phyloP scores from a whole-genome alignment of 495 filamentous ascomycete genomes.

The Aspergillus conjunctus region DNA sequence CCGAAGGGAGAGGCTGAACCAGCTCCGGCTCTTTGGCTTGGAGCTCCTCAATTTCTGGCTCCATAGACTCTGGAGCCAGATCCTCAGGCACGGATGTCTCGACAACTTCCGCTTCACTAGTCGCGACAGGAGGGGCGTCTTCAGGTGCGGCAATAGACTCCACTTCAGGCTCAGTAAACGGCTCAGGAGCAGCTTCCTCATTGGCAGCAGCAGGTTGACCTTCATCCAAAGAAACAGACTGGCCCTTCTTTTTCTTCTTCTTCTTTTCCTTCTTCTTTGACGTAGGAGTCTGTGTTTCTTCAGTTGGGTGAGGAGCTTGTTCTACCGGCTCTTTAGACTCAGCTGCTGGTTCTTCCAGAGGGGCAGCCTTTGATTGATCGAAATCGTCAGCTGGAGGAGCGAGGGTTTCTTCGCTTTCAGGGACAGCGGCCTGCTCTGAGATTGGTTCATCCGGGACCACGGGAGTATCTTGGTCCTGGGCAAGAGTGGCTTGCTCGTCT shows the following conservation, averaged over 20 bases:
- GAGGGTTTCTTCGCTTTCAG: slow-evolving; percentile 28
- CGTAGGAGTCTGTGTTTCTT: slow-evolving; percentile 21
- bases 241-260: slow-evolving; percentile 41
- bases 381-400: not conserved
- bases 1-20: too few species aligned
- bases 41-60: slow-evolving; percentile 5
- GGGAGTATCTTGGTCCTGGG: slow-evolving; percentile 1
- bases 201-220: slow-evolving; percentile 3
- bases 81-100: slow-evolving; percentile 8
- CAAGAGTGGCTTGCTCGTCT: slow-evolving; percentile 8
- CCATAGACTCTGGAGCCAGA: slow-evolving; percentile 1
- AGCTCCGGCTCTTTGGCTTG: not conserved
- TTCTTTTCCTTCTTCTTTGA: slow-evolving; percentile 47
- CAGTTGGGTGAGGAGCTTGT: slow-evolving; percentile 3
- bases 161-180: not conserved
- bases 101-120: slow-evolving; percentile 6
- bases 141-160: not conserved
- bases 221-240: slow-evolving; percentile 18
- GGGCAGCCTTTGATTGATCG: not conserved
- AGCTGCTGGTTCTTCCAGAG: slow-evolving; percentile 1
- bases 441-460: slow-evolving; percentile 20
- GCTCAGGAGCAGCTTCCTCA: slow-evolving; percentile 15
- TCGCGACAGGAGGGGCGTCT: slow-evolving; percentile 7
- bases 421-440: slow-evolving; percentile 27
- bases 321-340: not conserved